Evolutionary conservation across 768 basidiomycete species (phyloP).

Genomic region (Panaeolus cyanescens): DNA sequence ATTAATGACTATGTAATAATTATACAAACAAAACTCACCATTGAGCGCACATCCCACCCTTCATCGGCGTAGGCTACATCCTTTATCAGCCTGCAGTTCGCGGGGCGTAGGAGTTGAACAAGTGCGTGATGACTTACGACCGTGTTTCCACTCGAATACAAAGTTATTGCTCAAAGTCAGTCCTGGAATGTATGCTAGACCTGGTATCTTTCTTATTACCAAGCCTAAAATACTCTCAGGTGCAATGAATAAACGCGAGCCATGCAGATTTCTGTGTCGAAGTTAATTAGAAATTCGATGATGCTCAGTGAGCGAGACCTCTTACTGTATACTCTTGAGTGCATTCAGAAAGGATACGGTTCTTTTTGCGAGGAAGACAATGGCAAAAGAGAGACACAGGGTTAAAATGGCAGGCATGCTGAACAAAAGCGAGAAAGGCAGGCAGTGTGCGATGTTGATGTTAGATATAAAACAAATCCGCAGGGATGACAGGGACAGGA

Average conservation of each 20-base stretch:
- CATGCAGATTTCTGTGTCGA: neutral
- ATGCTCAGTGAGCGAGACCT: neutral
- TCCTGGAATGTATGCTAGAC: neutral
- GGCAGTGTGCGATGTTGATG: neutral
- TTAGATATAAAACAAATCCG: neutral
- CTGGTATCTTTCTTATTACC: neutral
- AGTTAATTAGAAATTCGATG: neutral
- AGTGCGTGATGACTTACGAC: conserved; percentile 18
- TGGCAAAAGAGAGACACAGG: neutral
- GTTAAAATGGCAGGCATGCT: neutral
- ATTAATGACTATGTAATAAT: neutral
- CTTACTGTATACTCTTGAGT: neutral
- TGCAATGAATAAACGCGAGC: neutral
- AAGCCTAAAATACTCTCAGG: neutral
- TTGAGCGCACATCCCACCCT: conserved; percentile 38
- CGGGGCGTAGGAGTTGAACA: too few species aligned
- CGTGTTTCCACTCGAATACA: conserved; percentile 31
- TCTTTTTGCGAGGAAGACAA: neutral
- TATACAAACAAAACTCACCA: conserved; percentile 18
- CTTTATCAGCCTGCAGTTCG: neutral
- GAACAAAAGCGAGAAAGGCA: neutral
- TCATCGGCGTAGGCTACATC: conserved; percentile 28
- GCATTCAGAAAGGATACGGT: neutral
- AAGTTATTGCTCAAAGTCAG: conserved; percentile 23
- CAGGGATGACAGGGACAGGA: too few species aligned